Evolutionary conservation across 1,139 yeast species (phyloP).

Genomic region (Kodamaea alishanica): DNA sequence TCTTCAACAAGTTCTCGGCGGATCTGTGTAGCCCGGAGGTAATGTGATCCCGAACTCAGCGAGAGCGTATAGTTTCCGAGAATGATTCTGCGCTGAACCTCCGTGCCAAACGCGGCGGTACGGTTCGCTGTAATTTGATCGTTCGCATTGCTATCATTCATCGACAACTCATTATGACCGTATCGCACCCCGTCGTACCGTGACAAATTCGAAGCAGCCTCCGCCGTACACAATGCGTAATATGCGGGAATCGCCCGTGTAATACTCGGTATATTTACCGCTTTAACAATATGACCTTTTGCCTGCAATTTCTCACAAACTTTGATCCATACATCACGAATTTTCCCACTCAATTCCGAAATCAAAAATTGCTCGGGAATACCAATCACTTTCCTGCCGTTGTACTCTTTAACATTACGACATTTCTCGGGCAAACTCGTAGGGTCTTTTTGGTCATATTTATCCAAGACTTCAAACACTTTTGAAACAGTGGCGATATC

Average conservation of each 20-base stretch:
- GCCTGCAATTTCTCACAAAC: slow-evolving; percentile 41
- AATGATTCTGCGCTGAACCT: slow-evolving; percentile 77
- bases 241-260: slow-evolving; percentile 74
- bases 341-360: slow-evolving; percentile 48
- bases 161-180: slow-evolving; percentile 40
- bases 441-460: slow-evolving; percentile 72
- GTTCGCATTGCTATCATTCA: slow-evolving; percentile 15
- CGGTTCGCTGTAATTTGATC: slow-evolving; percentile 58
- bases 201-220: slow-evolving; percentile 88
- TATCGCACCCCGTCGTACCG: slow-evolving; percentile 88
- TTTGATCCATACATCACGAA: slow-evolving; percentile 45
- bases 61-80: slow-evolving; percentile 85
- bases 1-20: slow-evolving; percentile 61
- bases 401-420: slow-evolving; percentile 21
- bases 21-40: slow-evolving; percentile 67
- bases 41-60: slow-evolving; percentile 75
- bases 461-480: slow-evolving; percentile 57
- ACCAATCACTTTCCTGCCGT: slow-evolving; percentile 46
- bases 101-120: slow-evolving; percentile 64
- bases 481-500: slow-evolving; percentile 39
- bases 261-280: slow-evolving; percentile 69
- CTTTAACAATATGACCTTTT: slow-evolving; percentile 53
- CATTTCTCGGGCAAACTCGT: slow-evolving; percentile 52
- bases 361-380: slow-evolving; percentile 64
- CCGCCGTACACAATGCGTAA: slow-evolving; percentile 86